A percentile compares a stretch with the other conserved stretches of the same genome.
These are phyloP conservation scores for Trebouxiophyceae sp. DNA, from an alignment of 163 green algal species.

Conservation along the genomic window DNA sequence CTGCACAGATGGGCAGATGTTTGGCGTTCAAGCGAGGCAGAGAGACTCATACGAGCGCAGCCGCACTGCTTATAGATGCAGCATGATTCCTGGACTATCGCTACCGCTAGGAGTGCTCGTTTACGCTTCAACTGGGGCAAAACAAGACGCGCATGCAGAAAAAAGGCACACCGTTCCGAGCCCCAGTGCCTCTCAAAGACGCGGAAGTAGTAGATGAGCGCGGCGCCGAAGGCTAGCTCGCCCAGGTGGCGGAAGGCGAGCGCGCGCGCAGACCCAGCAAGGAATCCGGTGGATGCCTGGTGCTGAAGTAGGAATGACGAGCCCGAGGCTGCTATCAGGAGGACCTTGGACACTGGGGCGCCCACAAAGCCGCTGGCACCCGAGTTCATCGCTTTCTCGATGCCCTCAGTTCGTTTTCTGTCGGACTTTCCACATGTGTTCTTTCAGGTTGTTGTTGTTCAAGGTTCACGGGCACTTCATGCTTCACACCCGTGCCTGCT, in stretches of 20 bases:
- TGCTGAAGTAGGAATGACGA: constrained; percentile 34
- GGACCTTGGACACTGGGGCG: constrained; percentile 46
- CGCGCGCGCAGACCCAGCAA: constrained; percentile 14
- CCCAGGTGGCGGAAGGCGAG: constrained; percentile 33
- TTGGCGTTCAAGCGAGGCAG: neutral
- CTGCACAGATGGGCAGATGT: neutral
- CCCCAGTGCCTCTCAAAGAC: constrained; percentile 50
- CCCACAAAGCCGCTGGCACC: constrained; percentile 10
- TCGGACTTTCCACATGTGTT: too few species aligned
- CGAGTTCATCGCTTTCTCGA: too few species aligned
- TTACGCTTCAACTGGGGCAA: too few species aligned
- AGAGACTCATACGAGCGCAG: too few species aligned
- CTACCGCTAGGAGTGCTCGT: constrained; percentile 6
- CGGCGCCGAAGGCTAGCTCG: constrained; percentile 46
- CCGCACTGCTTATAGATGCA: too few species aligned
- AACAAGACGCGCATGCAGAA: constrained; percentile 9
- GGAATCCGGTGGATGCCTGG: constrained; percentile 12
- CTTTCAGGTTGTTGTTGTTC: too few species aligned
- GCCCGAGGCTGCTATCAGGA: constrained; percentile 30
- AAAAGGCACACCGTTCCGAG: constrained; percentile 34
- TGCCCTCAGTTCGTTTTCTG: too few species aligned
- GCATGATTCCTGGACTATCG: too few species aligned
- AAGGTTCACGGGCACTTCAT: too few species aligned
- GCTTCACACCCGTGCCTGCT: too few species aligned
- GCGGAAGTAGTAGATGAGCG: constrained; percentile 58